phyloP scores from a whole-genome alignment of 805 yeast genomes.

The Candida maris region DNA sequence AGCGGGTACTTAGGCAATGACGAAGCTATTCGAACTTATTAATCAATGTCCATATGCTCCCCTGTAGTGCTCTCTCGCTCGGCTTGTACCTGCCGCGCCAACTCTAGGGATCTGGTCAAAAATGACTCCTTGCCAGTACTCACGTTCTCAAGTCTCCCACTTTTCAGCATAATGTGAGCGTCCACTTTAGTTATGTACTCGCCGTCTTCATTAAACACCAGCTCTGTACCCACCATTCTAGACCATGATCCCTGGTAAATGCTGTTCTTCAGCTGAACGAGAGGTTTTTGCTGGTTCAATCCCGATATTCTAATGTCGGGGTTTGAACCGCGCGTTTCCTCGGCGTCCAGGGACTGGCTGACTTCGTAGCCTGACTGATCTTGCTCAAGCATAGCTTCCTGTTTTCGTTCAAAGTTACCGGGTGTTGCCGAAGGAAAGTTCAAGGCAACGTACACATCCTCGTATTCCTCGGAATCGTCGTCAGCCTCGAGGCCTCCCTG shows the following conservation, averaged over 20 bases:
- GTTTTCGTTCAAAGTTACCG: slow-evolving; percentile 9
- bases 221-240: slow-evolving; percentile 71
- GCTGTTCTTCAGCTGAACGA: slow-evolving; percentile 53
- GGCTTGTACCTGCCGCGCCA: slow-evolving; percentile 17
- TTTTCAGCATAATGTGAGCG: slow-evolving; percentile 27
- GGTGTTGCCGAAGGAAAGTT: slow-evolving; percentile 40
- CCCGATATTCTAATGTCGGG: slow-evolving; percentile 48
- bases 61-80: slow-evolving; percentile 1
- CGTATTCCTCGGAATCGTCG: slow-evolving; percentile 32
- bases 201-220: slow-evolving; percentile 35
- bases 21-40: not conserved
- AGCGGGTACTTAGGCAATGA: slow-evolving; percentile 33
- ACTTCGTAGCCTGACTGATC: slow-evolving; percentile 3
- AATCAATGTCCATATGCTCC: slow-evolving; percentile 9
- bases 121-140: slow-evolving; percentile 22
- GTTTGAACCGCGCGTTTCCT: slow-evolving; percentile 4
- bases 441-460: slow-evolving; percentile 51
- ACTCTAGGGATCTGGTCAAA: slow-evolving; percentile 20
- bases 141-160: slow-evolving; percentile 29
- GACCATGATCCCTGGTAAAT: slow-evolving; percentile 77
- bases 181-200: slow-evolving; percentile 30
- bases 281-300: slow-evolving; percentile 49
- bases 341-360: slow-evolving; percentile 9
- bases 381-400: slow-evolving; percentile 1
- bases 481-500: slow-evolving; percentile 2